These are phyloP conservation scores for Exutisphaerella laricina DNA, from an alignment of 2,329 filamentous ascomycete genomes.

Conservation along the genomic window DNA sequence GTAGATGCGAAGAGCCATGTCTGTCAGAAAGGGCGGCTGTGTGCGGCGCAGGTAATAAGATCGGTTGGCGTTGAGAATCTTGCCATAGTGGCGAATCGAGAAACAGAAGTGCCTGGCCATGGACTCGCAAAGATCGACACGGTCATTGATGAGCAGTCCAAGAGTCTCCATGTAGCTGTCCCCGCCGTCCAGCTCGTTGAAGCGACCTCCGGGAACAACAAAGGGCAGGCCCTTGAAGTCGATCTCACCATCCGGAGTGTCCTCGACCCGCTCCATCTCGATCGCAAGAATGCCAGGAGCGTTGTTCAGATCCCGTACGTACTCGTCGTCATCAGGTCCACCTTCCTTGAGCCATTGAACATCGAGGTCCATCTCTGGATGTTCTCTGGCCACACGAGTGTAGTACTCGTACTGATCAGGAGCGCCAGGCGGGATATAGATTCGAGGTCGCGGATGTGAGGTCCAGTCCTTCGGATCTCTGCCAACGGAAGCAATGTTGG, in stretches of 20 bases:
- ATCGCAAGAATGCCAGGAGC: conserved; percentile 86
- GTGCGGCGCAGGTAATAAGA: conserved; percentile 94
- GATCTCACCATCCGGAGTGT: conserved; percentile 63
- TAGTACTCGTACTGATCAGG: conserved; percentile 91
- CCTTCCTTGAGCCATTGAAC: conserved; percentile 69
- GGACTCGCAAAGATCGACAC: conserved; percentile 78
- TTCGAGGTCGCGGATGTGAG: conserved; percentile 76
- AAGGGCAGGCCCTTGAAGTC: conserved; percentile 79
- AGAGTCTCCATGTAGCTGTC: conserved; percentile 98
- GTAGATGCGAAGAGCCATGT: conserved; percentile 92
- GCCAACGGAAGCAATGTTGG: conserved; percentile 78
- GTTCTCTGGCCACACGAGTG: conserved; percentile 66
- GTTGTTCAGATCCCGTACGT: conserved; percentile 75
- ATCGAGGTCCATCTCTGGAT: conserved; percentile 80
- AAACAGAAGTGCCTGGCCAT: conserved; percentile 98
- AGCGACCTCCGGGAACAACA: conserved; percentile 92
- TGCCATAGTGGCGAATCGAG: conserved; percentile 96
- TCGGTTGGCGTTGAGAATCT: conserved; percentile 93
- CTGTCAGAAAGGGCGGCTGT: conserved; percentile 93
- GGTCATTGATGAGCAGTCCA: conserved; percentile 78
- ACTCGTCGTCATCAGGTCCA: conserved; percentile 62
- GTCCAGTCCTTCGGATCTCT: conserved; percentile 96
- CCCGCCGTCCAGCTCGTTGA: conserved; percentile 99
- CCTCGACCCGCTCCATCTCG: conserved; percentile 65
- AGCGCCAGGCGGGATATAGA: conserved; percentile 80